These are phyloP conservation scores for Wallacemonas sp. DNA, from an alignment of 208 protist species.

Conservation along the genomic window DNA sequence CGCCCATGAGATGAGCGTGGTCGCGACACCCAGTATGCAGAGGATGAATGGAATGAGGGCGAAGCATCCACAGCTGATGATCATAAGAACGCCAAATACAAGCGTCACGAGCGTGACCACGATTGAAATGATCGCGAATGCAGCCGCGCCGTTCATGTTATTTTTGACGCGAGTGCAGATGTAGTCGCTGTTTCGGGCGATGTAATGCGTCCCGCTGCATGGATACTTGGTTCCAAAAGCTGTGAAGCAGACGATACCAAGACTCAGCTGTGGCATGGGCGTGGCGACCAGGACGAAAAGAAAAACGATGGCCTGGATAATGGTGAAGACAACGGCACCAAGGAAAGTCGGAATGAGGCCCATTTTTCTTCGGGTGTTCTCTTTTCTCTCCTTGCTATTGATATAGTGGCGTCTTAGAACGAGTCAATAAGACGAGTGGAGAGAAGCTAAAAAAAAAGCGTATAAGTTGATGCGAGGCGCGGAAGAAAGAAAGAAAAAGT, in stretches of 20 bases:
- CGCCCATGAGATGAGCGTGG: neutral
- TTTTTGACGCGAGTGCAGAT: conserved; percentile 23
- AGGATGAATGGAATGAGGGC: neutral
- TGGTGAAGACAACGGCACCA: conserved; percentile 22
- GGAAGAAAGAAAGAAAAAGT: no score
- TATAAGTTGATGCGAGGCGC: no score
- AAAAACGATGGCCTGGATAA: conserved; percentile 37
- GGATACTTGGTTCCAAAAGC: conserved; percentile 43
- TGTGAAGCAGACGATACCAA: conserved; percentile 33
- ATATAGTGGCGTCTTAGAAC: no score
- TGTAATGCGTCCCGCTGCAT: conserved; percentile 37
- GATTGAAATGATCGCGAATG: conserved; percentile 40
- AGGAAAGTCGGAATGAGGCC: neutral
- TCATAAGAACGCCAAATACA: conserved; percentile 31
- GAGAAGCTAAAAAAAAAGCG: no score
- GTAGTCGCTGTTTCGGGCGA: conserved; percentile 26
- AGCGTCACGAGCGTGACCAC: conserved; percentile 33
- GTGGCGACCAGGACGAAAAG: conserved; percentile 41
- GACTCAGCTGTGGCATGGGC: conserved; percentile 29
- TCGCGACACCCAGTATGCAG: neutral
- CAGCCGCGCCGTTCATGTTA: conserved; percentile 38
- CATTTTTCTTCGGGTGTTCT: neutral
- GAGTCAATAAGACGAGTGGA: no score
- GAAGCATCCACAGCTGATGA: neutral
- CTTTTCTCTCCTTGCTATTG: neutral